Evolutionary conservation across 1,139 yeast species (phyloP).

Genomic region (Taiozyma onychis): DNA sequence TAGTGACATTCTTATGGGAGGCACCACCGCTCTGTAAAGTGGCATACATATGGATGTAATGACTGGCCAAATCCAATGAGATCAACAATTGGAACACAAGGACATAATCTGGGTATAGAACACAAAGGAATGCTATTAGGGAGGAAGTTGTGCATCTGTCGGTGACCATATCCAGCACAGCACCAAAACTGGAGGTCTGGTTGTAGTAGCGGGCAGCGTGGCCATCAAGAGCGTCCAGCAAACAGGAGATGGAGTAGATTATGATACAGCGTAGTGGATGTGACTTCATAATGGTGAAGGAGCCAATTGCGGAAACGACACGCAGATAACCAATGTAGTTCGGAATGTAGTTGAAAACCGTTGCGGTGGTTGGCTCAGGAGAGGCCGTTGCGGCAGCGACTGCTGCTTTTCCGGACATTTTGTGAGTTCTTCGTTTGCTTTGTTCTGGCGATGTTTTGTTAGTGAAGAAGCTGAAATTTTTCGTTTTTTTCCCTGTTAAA

Average conservation of each 20-base stretch:
- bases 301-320: constrained; percentile 72
- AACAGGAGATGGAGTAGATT: constrained; percentile 81
- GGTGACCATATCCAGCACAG: constrained; percentile 97
- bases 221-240: constrained; percentile 95
- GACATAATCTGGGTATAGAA: constrained; percentile 63
- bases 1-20: constrained; percentile 80
- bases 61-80: constrained; percentile 88
- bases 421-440: neutral
- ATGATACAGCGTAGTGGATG: constrained; percentile 76
- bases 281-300: constrained; percentile 74
- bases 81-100: constrained; percentile 77
- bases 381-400: neutral
- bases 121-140: constrained; percentile 76
- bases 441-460: neutral
- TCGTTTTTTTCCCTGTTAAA: neutral
- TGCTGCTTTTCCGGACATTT: neutral
- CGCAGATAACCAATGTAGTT: constrained; percentile 87
- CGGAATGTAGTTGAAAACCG: constrained; percentile 77
- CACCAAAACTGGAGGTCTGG: constrained; percentile 92
- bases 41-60: constrained; percentile 98
- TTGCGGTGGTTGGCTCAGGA: constrained; percentile 28
- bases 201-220: constrained; percentile 85
- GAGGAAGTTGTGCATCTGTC: constrained; percentile 96
- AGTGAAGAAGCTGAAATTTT: neutral
- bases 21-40: constrained; percentile 73